These are phyloP conservation scores for Jacaranda copaia DNA, from an alignment of 257 asterid species.

Conservation along the genomic window DNA sequence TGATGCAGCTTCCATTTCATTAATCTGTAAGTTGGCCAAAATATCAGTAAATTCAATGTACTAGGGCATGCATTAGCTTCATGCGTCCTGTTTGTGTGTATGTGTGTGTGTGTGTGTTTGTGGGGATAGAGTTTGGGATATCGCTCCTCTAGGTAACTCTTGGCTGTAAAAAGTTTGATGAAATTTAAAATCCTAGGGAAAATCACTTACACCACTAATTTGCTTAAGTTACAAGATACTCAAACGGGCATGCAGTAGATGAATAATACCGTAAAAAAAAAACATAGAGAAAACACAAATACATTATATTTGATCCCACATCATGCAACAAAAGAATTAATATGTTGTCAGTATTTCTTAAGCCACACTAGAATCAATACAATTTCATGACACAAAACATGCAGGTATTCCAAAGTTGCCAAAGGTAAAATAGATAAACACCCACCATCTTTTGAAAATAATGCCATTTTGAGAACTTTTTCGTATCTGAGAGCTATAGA, in stretches of 20 bases:
- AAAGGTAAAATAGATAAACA: no score
- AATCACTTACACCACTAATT: constrained; percentile 2
- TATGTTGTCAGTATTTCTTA: not conserved
- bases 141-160: not conserved
- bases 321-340: constrained; percentile 3
- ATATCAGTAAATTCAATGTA: not conserved
- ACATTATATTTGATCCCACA: not conserved
- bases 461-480: no score
- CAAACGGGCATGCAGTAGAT: not conserved
- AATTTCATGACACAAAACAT: no score
- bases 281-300: not conserved
- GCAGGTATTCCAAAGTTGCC: no score
- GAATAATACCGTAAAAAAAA: not conserved
- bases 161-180: not conserved
- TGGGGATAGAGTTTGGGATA: no score
- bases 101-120: no score
- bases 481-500: no score
- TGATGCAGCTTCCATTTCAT: constrained; percentile 60
- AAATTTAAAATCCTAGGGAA: not conserved
- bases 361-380: constrained; percentile 11
- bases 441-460: no score
- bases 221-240: not conserved
- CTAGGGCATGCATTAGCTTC: no score
- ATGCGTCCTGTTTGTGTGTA: no score
- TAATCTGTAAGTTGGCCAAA: constrained; percentile 48